Conservation (phyloP, 2,329 filamentous ascomycete genomes). For the Conoideocrella luteorostrata region DNA sequence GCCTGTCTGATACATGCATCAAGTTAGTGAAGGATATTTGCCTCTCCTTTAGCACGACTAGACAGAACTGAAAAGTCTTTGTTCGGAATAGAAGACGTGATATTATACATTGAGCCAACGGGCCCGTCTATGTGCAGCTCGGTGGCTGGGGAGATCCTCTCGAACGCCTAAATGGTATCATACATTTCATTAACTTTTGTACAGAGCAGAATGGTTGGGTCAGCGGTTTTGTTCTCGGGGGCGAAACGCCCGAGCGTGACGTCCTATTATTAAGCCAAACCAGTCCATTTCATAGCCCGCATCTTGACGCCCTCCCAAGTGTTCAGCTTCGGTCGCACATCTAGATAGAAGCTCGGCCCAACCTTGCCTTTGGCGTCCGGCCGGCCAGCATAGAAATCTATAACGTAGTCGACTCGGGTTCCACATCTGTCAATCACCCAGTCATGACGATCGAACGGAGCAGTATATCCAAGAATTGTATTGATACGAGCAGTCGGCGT, state of each 20-base stretch:
- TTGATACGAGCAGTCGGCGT: conserved; percentile 81
- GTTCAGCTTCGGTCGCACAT: conserved; percentile 63
- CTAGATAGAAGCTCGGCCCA: conserved; percentile 56
- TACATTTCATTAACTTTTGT: conserved; percentile 13
- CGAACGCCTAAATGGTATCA: conserved; percentile 19
- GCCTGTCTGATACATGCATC: too few relatives aligned
- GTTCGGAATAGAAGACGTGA: not conserved
- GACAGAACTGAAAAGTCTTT: not conserved
- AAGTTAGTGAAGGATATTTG: too few relatives aligned
- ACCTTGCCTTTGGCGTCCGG: conserved; percentile 29
- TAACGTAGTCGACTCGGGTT: conserved; percentile 82
- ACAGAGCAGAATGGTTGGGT: not conserved
- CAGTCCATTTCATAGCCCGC: conserved; percentile 46
- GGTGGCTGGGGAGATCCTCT: not conserved
- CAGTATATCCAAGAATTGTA: conserved; percentile 76
- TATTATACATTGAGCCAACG: conserved; percentile 3
- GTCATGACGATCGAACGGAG: conserved; percentile 93
- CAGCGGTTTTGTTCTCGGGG: not conserved
- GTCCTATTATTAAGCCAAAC: conserved; percentile 43
- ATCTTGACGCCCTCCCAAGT: conserved; percentile 63
- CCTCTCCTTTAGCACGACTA: too few relatives aligned
- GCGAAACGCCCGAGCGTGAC: too few relatives aligned
- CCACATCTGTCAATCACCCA: conserved; percentile 95
- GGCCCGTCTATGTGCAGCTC: conserved; percentile 3
- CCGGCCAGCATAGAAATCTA: conserved; percentile 89